A percentile compares a stretch with the other conserved stretches of the same genome.
phyloP scores from a whole-genome alignment of 2,329 filamentous ascomycete species.

The Xylariaceae sp. region DNA sequence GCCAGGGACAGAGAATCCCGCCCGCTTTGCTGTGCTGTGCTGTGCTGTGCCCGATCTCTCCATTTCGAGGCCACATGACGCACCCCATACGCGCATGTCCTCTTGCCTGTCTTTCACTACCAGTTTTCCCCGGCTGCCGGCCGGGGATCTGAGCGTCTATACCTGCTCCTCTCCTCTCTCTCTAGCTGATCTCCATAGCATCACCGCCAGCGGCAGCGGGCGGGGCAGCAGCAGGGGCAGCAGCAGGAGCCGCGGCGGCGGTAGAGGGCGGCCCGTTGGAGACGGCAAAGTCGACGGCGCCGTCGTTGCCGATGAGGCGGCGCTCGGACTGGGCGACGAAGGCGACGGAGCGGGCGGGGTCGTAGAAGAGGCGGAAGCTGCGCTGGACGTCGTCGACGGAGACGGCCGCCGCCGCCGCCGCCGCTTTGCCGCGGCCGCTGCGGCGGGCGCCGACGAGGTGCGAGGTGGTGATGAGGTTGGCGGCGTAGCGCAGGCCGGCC shows the following conservation, averaged over 20 bases:
- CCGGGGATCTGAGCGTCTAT: no score
- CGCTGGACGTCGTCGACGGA: conserved; percentile 83
- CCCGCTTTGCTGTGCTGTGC: no score
- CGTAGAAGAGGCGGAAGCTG: conserved; percentile 91
- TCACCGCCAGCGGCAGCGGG: conserved; percentile 14
- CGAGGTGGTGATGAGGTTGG: conserved; percentile 93
- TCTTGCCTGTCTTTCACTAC: no score
- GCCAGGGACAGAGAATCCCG: no score
- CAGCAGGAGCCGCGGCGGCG: neutral
- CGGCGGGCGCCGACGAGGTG: conserved; percentile 83
- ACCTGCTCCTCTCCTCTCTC: neutral
- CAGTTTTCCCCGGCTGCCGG: no score
- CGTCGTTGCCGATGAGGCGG: conserved; percentile 82
- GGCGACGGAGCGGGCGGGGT: conserved; percentile 77
- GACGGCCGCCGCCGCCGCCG: no score
- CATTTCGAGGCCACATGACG: no score
- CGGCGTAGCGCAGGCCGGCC: conserved; percentile 88
- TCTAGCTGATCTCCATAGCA: conserved; percentile 27
- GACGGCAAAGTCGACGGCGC: conserved; percentile 63
- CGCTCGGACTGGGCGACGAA: conserved; percentile 89
- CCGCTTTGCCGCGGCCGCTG: conserved; percentile 68
- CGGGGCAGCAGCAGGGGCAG: neutral
- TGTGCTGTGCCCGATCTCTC: no score
- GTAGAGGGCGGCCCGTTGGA: conserved; percentile 33
- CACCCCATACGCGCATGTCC: no score